Percentiles rank a stretch among this genome's conserved stretches.
Conservation (phyloP, 73 alveolate genomes). For the Breviolum minutum region DNA sequence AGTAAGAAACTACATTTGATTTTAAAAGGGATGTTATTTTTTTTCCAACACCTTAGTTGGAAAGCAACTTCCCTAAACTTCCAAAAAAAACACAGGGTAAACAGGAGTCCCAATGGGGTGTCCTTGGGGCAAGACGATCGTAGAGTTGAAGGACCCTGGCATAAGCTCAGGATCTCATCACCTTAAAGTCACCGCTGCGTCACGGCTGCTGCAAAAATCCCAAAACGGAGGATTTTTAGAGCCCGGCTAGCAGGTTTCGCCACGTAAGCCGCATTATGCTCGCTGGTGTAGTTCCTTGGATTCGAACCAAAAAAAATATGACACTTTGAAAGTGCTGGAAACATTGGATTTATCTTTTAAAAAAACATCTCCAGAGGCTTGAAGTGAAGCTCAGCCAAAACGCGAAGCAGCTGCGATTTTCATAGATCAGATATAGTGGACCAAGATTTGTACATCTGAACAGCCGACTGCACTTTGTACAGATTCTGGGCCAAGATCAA, state of each 20-base stretch:
- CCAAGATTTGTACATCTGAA: slow-evolving; percentile 5
- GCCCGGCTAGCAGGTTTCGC: slow-evolving; percentile 42
- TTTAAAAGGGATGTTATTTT: not conserved
- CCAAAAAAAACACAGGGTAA: not conserved
- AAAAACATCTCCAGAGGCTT: too few species aligned
- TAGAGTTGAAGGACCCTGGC: slow-evolving; percentile 73
- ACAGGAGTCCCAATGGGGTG: not conserved
- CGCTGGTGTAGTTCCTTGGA: slow-evolving; percentile 56
- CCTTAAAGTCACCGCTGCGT: not conserved
- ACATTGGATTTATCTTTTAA: too few species aligned
- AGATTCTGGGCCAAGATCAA: not conserved
- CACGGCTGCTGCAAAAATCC: too few species aligned
- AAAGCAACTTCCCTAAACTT: not conserved
- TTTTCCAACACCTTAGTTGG: too few species aligned
- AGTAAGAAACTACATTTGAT: not conserved
- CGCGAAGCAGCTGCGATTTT: not conserved
- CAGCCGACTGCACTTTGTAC: slow-evolving; percentile 54
- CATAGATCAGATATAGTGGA: not conserved
- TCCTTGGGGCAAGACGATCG: slow-evolving; percentile 56
- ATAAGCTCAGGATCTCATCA: slow-evolving; percentile 85
- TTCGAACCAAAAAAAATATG: not conserved
- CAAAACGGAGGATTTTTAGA: not conserved
- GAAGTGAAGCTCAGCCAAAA: too few species aligned
- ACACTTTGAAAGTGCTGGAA: too few species aligned
- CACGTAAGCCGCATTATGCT: slow-evolving; percentile 87